These are phyloP conservation scores for Brasenia schreberi DNA, from an alignment of 164 flowering plant species.

Conservation along the genomic window DNA sequence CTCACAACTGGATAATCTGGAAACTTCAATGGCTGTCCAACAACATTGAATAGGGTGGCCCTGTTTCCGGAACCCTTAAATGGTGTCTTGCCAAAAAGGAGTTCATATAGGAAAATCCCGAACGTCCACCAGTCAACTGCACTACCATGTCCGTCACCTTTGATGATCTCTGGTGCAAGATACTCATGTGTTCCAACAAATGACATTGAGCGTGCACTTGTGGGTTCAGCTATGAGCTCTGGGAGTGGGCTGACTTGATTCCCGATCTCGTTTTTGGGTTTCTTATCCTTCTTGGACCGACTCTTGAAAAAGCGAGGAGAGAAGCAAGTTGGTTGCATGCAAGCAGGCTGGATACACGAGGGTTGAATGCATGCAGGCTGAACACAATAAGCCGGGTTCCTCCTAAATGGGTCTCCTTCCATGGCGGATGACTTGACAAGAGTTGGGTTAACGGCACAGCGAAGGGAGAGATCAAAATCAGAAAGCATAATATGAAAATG, in stretches of 20 bases:
- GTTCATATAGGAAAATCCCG: conserved; percentile 78
- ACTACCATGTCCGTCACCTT: conserved; percentile 95
- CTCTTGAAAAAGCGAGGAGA: conserved; percentile 60
- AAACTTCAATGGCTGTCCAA: conserved; percentile 76
- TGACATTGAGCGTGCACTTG: conserved; percentile 84
- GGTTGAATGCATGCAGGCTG: conserved; percentile 77
- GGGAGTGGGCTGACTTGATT: conserved; percentile 84
- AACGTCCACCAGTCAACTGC: conserved; percentile 98
- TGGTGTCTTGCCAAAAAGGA: conserved; percentile 81
- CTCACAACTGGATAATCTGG: conserved; percentile 79
- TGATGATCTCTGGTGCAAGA: conserved; percentile 84
- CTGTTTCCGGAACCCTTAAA: conserved; percentile 87
- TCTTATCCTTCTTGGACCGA: conserved; percentile 67
- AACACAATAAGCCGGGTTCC: conserved; percentile 50
- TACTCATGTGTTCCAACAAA: conserved; percentile 93
- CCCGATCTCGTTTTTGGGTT: conserved; percentile 38
- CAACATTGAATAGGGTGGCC: conserved; percentile 77
- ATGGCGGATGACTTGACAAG: conserved; percentile 47
- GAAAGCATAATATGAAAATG: conserved; percentile 95
- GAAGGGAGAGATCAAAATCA: conserved; percentile 83
- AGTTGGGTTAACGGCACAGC: conserved; percentile 75
- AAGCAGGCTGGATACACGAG: conserved; percentile 76
- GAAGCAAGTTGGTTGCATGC: conserved; percentile 79
- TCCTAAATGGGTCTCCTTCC: conserved; percentile 45
- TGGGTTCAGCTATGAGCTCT: conserved; percentile 86